Percentiles rank a stretch among this genome's conserved stretches.
Evolutionary conservation across 352 stramenopile genomes (phyloP).

Genomic region (Pseudoperonospora humuli): DNA sequence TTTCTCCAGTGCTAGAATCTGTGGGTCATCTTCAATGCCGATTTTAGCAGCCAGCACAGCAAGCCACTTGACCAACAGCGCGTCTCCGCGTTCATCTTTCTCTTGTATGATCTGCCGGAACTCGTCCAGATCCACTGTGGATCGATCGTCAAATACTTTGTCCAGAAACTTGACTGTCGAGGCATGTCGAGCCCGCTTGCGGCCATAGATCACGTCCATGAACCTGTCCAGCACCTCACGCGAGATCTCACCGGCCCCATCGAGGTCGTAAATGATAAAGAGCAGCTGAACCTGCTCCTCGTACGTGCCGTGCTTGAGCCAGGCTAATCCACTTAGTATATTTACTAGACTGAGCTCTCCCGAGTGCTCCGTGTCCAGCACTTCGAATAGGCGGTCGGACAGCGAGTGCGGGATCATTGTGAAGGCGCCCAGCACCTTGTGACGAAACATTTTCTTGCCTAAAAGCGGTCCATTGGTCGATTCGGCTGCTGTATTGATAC

Average conservation of each 20-base stretch:
- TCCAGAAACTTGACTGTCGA: slow-evolving; percentile 51
- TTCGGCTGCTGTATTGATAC: slow-evolving; percentile 2
- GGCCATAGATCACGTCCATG: slow-evolving; percentile 82
- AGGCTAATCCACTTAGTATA: slow-evolving; percentile 58
- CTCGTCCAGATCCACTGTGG: slow-evolving; percentile 45
- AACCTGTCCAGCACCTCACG: slow-evolving; percentile 69
- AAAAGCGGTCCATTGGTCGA: slow-evolving; percentile 15
- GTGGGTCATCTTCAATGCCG: slow-evolving; percentile 52
- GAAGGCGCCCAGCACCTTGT: slow-evolving; percentile 70
- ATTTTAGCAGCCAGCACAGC: slow-evolving; percentile 56
- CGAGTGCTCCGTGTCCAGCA: slow-evolving; percentile 64
- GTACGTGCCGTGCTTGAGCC: slow-evolving; percentile 64
- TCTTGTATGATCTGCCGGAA: slow-evolving; percentile 51
- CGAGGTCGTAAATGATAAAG: slow-evolving; percentile 83
- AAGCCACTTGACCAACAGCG: slow-evolving; percentile 59
- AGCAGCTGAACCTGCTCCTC: slow-evolving; percentile 73
- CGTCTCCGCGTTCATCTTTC: slow-evolving; percentile 45
- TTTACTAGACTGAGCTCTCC: slow-evolving; percentile 57
- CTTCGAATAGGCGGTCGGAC: slow-evolving; percentile 77
- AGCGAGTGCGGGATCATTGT: slow-evolving; percentile 74
- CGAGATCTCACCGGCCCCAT: slow-evolving; percentile 47
- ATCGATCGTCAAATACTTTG: slow-evolving; percentile 38
- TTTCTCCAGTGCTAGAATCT: slow-evolving; percentile 66
- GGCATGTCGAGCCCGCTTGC: slow-evolving; percentile 30
- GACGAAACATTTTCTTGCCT: slow-evolving; percentile 73